Evolutionary conservation across 805 yeast genomes (phyloP), one percentile per base, ranked within the genome.

Genomic region (Ogataea dorogensis): DNA sequence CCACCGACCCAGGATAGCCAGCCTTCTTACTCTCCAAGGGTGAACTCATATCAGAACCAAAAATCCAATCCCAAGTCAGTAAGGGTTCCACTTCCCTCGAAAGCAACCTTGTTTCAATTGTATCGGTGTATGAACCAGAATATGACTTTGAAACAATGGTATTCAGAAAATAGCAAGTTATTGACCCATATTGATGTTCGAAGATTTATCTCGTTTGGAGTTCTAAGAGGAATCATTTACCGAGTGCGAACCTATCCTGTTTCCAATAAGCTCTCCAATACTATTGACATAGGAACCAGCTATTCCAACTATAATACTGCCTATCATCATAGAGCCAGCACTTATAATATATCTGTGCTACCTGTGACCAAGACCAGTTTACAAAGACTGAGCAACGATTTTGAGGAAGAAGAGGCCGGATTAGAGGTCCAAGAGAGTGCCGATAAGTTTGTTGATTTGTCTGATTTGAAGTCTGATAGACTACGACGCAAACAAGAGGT

Each of bases 141-240:
- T 1, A 76, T 73, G 26, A 72, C 86, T 0, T 67, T 93, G 8
- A 78, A 78, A 43, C 86, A 82, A 16, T 94, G 98, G 98, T 86
- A 78, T 54, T 51, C 70, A 17, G 83, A 77, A 40, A 81, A 93
- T 53, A 67, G 66, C 24, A 72, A 73, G 30, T 61, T 64, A 3
- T 63, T 93, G 12, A 58, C 64, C 17, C 72, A 78, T 44, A 77
- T 94, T 26, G 99, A 93, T 58, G 67, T 93, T 3, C 70, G 98
- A 44, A 65, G 95, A 36, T 86, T 93, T 49, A 67, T 93, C 14
- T 77, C 88, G 13, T 93, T 89, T 67, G 99, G 99, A 1, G 71
- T 86, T 2, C 65, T 86, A 16, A 74, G 87, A 43, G 87, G 95
- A 0, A 52, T 93, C 5, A 81, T 94, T 7, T 88, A 88, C 55